Conservation (phyloP, 1,284 basidiomycete species). For the Phaffia rhodozyma region DNA sequence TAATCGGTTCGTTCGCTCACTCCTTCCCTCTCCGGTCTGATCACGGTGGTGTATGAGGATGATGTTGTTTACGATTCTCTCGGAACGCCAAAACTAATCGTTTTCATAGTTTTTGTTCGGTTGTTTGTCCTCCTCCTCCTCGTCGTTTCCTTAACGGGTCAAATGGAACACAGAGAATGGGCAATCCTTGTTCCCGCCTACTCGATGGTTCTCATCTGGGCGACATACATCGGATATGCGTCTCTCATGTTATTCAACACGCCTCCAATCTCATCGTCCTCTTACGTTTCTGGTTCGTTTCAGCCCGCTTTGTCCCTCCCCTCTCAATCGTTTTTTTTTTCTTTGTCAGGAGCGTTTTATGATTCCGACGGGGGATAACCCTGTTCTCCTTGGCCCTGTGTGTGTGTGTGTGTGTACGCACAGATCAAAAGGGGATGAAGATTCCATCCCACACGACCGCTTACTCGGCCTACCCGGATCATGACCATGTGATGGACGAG, state of each 20-base stretch:
- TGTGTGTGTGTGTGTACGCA: too few relatives aligned
- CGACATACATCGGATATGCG: constrained; percentile 62
- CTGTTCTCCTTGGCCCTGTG: too few relatives aligned
- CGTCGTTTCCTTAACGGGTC: neutral
- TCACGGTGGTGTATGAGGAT: neutral
- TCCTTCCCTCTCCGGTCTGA: neutral
- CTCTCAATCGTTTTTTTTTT: neutral
- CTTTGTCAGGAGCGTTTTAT: too few relatives aligned
- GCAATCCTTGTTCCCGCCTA: constrained; percentile 64
- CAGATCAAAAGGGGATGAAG: too few relatives aligned
- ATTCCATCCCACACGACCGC: too few relatives aligned
- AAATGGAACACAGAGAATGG: constrained; percentile 51
- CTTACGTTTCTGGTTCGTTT: constrained; percentile 48
- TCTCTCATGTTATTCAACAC: constrained; percentile 56
- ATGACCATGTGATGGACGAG: neutral
- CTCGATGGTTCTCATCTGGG: constrained; percentile 52
- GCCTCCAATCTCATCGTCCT: constrained; percentile 52
- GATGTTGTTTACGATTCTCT: too few relatives aligned
- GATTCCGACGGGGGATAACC: too few relatives aligned
- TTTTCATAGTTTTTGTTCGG: neutral
- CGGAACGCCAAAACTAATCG: neutral
- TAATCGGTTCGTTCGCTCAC: constrained; percentile 45
- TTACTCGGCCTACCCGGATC: too few relatives aligned
- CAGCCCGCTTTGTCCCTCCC: neutral
- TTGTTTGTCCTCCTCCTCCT: neutral